Evolutionary conservation across 2,329 filamentous ascomycete species (phyloP).

Genomic region (Xylariaceae sp.): DNA sequence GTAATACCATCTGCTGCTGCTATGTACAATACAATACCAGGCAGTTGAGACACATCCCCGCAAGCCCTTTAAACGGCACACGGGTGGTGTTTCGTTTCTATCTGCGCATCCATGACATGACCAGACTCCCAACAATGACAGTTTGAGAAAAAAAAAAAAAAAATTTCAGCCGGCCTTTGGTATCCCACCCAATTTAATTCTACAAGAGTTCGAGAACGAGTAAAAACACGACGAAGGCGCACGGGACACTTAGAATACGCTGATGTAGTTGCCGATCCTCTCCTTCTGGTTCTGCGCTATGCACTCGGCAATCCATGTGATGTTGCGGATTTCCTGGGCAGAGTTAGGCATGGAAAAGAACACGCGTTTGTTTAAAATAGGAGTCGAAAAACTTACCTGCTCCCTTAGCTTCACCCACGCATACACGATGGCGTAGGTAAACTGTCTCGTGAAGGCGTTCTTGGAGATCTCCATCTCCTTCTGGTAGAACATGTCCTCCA

Average conservation of each 20-base stretch:
- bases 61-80: slow-evolving; percentile 10
- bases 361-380: neutral
- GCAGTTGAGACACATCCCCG: slow-evolving; percentile 7
- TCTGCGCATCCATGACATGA: slow-evolving; percentile 14
- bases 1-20: slow-evolving; percentile 34
- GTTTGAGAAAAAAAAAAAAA: neutral
- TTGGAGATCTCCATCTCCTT: slow-evolving; percentile 99
- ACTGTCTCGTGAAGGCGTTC: slow-evolving; percentile 91
- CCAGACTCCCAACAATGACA: neutral
- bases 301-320: slow-evolving; percentile 99
- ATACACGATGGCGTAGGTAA: slow-evolving; percentile 93
- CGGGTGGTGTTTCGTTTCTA: slow-evolving; percentile 21
- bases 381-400: slow-evolving; percentile 66
- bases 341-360: slow-evolving; percentile 8
- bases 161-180: slow-evolving; percentile 25
- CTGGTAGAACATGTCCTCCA: slow-evolving; percentile 98
- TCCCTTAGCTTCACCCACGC: slow-evolving; percentile 97
- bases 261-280: slow-evolving; percentile 97
- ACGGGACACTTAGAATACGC: slow-evolving; percentile 72
- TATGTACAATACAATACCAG: slow-evolving; percentile 44
- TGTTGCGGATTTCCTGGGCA: slow-evolving; percentile 93
- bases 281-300: slow-evolving; percentile 99
- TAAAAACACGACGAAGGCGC: slow-evolving; percentile 12
- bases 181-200: slow-evolving; percentile 47
- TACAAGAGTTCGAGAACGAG: slow-evolving; percentile 43